phyloP scores from a whole-genome alignment of 2,329 filamentous ascomycete genomes.

The Thyridium curvatum region DNA sequence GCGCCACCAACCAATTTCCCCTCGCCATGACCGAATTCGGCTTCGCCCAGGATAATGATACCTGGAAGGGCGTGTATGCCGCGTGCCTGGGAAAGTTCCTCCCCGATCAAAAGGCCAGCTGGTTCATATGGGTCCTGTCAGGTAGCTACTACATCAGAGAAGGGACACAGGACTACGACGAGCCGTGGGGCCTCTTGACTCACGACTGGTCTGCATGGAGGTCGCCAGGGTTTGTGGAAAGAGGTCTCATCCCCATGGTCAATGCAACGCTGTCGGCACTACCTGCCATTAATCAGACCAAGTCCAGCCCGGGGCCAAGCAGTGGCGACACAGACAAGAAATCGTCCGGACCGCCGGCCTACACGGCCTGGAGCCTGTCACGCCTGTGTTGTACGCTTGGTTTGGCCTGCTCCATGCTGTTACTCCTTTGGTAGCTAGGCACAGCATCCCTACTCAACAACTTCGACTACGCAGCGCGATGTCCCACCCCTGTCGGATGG shows the following conservation, averaged over 20 bases:
- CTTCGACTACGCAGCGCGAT: too few relatives aligned
- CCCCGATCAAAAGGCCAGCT: conserved; percentile 11
- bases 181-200: conserved; percentile 5
- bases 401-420: too few relatives aligned
- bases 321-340: background rate
- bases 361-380: too few relatives aligned
- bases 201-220: conserved; percentile 7
- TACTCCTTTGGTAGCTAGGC: too few relatives aligned
- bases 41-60: conserved; percentile 22
- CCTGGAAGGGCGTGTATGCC: conserved; percentile 25
- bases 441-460: too few relatives aligned
- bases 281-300: background rate
- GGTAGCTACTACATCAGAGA: conserved; percentile 6
- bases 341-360: too few relatives aligned
- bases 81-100: conserved; percentile 26
- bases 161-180: conserved; percentile 4
- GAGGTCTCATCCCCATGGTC: background rate
- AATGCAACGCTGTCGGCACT: background rate
- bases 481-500: too few relatives aligned
- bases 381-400: too few relatives aligned
- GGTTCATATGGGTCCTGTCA: conserved; percentile 4
- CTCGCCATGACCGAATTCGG: conserved; percentile 21
- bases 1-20: background rate
- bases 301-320: background rate
- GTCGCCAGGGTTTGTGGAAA: background rate